phyloP scores from a whole-genome alignment of 139 green algal species.

The Deuterostichococcus epilithicus region DNA sequence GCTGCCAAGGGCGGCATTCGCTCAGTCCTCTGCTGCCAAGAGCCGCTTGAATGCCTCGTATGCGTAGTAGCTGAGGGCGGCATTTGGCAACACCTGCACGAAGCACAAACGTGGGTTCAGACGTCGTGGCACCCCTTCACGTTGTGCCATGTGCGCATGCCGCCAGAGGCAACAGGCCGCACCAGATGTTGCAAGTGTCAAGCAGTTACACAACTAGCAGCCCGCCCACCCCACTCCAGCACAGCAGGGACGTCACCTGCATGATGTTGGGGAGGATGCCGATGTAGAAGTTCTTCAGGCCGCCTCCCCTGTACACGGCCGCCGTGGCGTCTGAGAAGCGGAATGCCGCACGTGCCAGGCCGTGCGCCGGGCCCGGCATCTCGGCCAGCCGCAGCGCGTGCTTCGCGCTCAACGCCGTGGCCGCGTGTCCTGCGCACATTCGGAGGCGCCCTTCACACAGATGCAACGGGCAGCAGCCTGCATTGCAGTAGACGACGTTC shows the following conservation, averaged over 20 bases:
- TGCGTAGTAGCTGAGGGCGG: slow-evolving; percentile 55
- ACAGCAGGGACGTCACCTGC: slow-evolving; percentile 11
- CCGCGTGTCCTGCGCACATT: neutral
- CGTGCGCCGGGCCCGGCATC: neutral
- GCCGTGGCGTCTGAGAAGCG: neutral
- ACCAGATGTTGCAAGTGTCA: neutral
- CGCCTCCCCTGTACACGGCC: slow-evolving; percentile 6
- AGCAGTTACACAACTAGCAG: too few relatives aligned
- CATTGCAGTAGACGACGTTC: too few relatives aligned
- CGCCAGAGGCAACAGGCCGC: too few relatives aligned
- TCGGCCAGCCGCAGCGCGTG: neutral
- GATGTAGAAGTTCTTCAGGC: slow-evolving; percentile 44
- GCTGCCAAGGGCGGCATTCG: too few relatives aligned
- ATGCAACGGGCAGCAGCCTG: too few relatives aligned
- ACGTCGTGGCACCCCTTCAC: too few relatives aligned
- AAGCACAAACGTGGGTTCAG: too few relatives aligned
- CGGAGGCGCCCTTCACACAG: too few relatives aligned
- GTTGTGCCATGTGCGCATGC: too few relatives aligned
- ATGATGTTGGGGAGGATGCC: slow-evolving; percentile 49
- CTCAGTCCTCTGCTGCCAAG: slow-evolving; percentile 16
- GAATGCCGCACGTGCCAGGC: neutral
- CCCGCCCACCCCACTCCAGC: too few relatives aligned
- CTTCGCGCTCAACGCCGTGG: neutral
- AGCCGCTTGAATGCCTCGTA: slow-evolving; percentile 54
- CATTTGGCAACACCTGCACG: slow-evolving; percentile 47